phyloP scores from a whole-genome alignment of 2,329 filamentous ascomycete species.

The Claviceps lovelessii region DNA sequence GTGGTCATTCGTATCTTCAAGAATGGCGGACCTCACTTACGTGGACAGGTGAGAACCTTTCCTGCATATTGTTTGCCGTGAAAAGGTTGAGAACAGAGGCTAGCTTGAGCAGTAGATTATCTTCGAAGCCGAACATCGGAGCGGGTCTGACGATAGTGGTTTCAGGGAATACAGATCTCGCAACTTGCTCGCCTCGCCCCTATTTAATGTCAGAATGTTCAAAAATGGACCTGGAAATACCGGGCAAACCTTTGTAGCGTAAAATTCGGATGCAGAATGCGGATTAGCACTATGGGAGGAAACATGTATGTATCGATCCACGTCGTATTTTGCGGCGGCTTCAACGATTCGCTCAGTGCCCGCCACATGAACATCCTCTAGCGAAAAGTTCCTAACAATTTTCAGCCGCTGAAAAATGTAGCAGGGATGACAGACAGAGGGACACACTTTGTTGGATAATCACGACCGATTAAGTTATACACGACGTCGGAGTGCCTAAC shows the following conservation, averaged over 20 bases:
- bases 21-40: conserved; percentile 30
- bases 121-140: conserved; percentile 89
- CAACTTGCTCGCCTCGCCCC: conserved; percentile 70
- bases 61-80: conserved; percentile 84
- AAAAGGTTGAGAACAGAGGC: conserved; percentile 69
- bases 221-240: background rate
- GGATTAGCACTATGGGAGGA: conserved; percentile 84
- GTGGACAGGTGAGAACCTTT: conserved; percentile 84
- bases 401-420: conserved; percentile 9
- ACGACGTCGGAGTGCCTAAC: conserved; percentile 95
- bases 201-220: conserved; percentile 15
- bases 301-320: conserved; percentile 92
- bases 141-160: conserved; percentile 92
- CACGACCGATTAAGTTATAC: conserved; percentile 86
- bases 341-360: conserved; percentile 85
- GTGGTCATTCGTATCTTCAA: background rate
- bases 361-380: conserved; percentile 87
- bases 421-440: background rate
- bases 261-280: conserved; percentile 77
- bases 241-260: conserved; percentile 60
- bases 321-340: conserved; percentile 92
- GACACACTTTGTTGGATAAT: conserved; percentile 85
- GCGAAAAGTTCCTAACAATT: conserved; percentile 69
- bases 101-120: conserved; percentile 75
- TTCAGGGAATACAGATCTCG: conserved; percentile 82